Base-by-base conservation (phyloP, 2,329 filamentous ascomycete species). In the Hypoxylon sp. region DNA sequence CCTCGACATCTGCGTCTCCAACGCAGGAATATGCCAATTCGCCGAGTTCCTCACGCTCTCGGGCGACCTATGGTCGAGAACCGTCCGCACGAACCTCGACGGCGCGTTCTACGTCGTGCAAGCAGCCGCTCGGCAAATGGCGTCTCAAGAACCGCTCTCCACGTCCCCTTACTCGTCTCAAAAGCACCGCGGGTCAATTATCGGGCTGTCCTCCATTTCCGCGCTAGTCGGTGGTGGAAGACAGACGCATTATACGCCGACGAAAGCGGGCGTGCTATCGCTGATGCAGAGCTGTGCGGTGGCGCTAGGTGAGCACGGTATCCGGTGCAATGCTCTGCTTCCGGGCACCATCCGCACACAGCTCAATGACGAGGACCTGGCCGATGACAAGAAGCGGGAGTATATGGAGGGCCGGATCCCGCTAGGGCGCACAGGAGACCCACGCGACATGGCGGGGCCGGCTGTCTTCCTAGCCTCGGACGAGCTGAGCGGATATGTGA, bases 101-200 rank as follows among this genome's bases (percentile, higher is more conserved):
- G 94, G 94, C 48, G 92, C 93, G n/a, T 97, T 97, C 82, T 94
- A 94, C 82, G 86, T 92, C 36, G 90, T 92, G 21, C 94, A 97
- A 83, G 92, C 93, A 0, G 94, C 93, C 1, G 93, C 93, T 1
- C 87, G 90, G 2, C 93, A 96, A 78, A 96, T 97, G 91, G 89
- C 91, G 0, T 81, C 80, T 34, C 85, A 92, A 73, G 82, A 84
- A 1, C 88, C 90, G 0, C 79, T 53, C n/a, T 19, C 87, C 0
- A 11, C 93, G 1, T 38, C 50, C 2, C 30, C 57, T 5, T 60
- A 45, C 6, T 49, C 64, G 6, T n/a, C 46, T 2, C 46, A 61
- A 11, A 43, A 52, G 2, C 60, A 49, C 11, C 93, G 93, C 14
- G 94, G 94, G 34, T 90, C 88, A 74, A 96, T 97, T 75, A 95